These are phyloP conservation scores for Fusarium solani-melongenae DNA, from an alignment of 2,329 filamentous ascomycete species.

Conservation along the genomic window DNA sequence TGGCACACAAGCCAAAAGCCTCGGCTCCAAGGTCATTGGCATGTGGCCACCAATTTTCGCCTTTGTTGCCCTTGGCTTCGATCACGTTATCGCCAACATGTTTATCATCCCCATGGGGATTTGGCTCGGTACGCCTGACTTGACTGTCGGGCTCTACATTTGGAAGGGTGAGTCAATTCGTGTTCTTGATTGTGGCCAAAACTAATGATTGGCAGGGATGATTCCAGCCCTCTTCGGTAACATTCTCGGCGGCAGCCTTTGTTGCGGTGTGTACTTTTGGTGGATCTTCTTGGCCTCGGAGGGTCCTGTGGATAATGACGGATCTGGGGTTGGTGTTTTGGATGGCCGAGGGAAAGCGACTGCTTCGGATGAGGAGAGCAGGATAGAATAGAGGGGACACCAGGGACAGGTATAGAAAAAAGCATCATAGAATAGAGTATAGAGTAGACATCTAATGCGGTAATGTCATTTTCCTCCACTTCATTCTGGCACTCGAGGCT, in stretches of 20 bases:
- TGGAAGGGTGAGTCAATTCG: constrained; percentile 57
- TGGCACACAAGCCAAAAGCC: constrained; percentile 58
- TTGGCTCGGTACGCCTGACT: constrained; percentile 55
- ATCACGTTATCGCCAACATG: constrained; percentile 70
- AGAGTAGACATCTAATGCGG: neutral
- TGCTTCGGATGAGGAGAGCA: constrained; percentile 32
- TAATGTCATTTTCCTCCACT: neutral
- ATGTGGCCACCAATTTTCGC: constrained; percentile 68
- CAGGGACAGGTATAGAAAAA: neutral
- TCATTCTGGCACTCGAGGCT: neutral
- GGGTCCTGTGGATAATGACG: constrained; percentile 3
- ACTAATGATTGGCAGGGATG: constrained; percentile 44
- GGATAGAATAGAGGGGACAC: neutral
- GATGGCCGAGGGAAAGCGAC: neutral
- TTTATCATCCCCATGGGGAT: constrained; percentile 64
- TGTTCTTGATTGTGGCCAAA: fast-evolving
- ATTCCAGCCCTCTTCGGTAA: constrained; percentile 65
- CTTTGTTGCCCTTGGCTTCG: constrained; percentile 64
- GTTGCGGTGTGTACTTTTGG: constrained; percentile 56
- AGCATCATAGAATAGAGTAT: neutral
- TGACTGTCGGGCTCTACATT: constrained; percentile 63
- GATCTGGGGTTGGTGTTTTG: constrained; percentile 10
- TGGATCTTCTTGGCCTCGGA: constrained; percentile 36
- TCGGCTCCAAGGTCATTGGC: constrained; percentile 63
- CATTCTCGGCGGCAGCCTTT: constrained; percentile 63